Percentiles rank a stretch among this genome's conserved stretches.
phyloP scores from a whole-genome alignment of 805 yeast species.

The Saitoella complicata region DNA sequence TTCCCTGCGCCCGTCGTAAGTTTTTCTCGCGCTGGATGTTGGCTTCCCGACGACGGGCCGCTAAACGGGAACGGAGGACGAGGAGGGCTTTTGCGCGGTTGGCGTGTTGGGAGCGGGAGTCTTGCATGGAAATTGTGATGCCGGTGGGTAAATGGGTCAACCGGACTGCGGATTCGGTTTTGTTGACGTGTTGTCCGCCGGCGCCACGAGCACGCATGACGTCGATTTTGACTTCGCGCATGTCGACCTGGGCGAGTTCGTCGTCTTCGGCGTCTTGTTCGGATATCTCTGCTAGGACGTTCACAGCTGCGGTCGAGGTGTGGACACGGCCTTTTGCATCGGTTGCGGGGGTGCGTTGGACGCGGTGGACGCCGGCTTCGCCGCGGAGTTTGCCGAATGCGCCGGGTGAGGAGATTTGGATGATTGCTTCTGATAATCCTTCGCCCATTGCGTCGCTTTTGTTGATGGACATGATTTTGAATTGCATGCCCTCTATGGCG shows the following conservation, averaged over 20 bases:
- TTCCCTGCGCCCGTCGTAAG: conserved; percentile 66
- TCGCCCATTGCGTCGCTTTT: conserved; percentile 31
- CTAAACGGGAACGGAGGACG: conserved; percentile 65
- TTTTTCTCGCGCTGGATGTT: conserved; percentile 48
- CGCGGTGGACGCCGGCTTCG: conserved; percentile 94
- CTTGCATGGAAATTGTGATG: conserved; percentile 76
- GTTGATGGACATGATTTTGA: conserved; percentile 39
- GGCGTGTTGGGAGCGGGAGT: conserved; percentile 85
- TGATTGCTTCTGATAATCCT: conserved; percentile 62
- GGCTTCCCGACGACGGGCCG: conserved; percentile 57
- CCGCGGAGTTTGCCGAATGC: conserved; percentile 55
- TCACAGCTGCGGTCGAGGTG: conserved; percentile 91
- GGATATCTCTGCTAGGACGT: conserved; percentile 71
- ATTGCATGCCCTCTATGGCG: conserved; percentile 48
- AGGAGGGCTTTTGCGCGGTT: conserved; percentile 86
- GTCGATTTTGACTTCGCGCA: conserved; percentile 81
- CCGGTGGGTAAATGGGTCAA: conserved; percentile 87
- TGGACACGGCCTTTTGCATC: conserved; percentile 89
- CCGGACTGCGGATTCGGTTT: conserved; percentile 93
- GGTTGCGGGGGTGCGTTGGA: conserved; percentile 84
- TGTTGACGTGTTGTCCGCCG: conserved; percentile 97
- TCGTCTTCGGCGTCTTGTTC: conserved; percentile 29
- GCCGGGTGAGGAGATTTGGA: conserved; percentile 59
- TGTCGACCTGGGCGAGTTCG: conserved; percentile 55
- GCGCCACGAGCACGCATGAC: conserved; percentile 97